Base-by-base conservation (phyloP, 345 rosid genomes). In the Arabidopsis thaliana region DNA sequence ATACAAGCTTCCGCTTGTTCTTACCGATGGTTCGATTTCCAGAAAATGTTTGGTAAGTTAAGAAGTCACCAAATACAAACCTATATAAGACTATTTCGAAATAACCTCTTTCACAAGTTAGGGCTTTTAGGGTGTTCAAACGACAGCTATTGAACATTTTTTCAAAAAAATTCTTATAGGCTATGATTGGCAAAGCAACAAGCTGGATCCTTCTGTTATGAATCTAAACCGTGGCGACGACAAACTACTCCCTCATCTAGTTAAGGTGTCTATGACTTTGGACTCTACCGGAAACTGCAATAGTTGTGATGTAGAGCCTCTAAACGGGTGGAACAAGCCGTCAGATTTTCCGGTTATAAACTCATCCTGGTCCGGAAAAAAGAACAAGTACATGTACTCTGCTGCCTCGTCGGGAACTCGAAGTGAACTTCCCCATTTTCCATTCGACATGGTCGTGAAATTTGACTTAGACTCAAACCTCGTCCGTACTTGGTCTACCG, bases 1-100 rank as follows among this genome's bases (percentile, higher is more conserved):
- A 67, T 91, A 6, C 88, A 83, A 23, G 98, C 95, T 38, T 69
- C 75, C 12, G 81, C 85, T 59, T 91, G 96, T 65, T 91, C 98
- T 5, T 91, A 94, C 16, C 84, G 80, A 5, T 94, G 98, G 98
- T 91, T 94, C 79, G 87, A 90, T 62, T 94, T 94, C 79, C 86
- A 83, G n/a, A 87, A 84, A 65, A 58, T 91, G 59, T 89, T 91
- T 76, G 97, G 98, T 88, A 71, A 56, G 80, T 59, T 59, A 37
- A 8, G 11, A 38, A 37, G 6, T 76, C 58, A 72, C 51, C 28
- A 52, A 33, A 53, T 62, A 59, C 13, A 49, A 4, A 75, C 30
- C 11, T 73, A 25, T n/a, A 32, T 3, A 6, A 46, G 13, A 48
- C 3, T 8, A 45, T 33, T 65, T 52, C 8, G 4, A 11, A 16